Evolutionary conservation across 176 grass and related monocot genomes (phyloP).

Genomic region (Elaeis guineensis): DNA sequence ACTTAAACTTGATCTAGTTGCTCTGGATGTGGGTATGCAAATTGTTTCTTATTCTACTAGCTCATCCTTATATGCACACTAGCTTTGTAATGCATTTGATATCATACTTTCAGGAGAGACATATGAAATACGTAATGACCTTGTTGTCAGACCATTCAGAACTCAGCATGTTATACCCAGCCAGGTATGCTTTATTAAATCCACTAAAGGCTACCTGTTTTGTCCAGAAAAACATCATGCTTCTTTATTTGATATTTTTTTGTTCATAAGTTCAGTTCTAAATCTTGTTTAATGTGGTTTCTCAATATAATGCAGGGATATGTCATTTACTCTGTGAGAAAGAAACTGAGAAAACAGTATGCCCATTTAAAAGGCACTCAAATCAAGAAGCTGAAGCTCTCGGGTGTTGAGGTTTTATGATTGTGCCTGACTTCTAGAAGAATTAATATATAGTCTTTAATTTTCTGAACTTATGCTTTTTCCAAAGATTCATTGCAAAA

Average conservation of each 20-base stretch:
- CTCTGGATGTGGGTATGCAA: slow-evolving; percentile 82
- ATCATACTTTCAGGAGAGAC: slow-evolving; percentile 64
- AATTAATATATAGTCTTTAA: neutral
- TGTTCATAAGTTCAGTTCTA: slow-evolving; percentile 1
- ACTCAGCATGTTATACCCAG: slow-evolving; percentile 89
- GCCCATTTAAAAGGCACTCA: slow-evolving; percentile 74
- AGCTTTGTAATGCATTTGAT: slow-evolving; percentile 20
- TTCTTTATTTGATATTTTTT: neutral
- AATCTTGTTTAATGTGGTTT: neutral
- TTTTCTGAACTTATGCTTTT: neutral
- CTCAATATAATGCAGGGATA: slow-evolving; percentile 42
- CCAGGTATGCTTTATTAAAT: slow-evolving; percentile 43
- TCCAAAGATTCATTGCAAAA: neutral
- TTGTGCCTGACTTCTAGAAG: slow-evolving; percentile 1
- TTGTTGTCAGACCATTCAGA: slow-evolving; percentile 89
- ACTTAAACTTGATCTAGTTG: slow-evolving; percentile 68
- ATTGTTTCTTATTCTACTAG: neutral
- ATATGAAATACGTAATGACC: slow-evolving; percentile 90
- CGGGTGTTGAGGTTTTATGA: slow-evolving; percentile 57
- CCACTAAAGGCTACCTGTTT: slow-evolving; percentile 9
- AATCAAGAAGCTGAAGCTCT: slow-evolving; percentile 80
- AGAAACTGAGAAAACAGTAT: slow-evolving; percentile 84
- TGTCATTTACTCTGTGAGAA: slow-evolving; percentile 79
- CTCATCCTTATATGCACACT: slow-evolving; percentile 7
- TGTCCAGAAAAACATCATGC: neutral